A percentile compares a stretch with the other conserved stretches of the same genome.
These are phyloP conservation scores for Taphrina pruni DNA, from an alignment of 1,139 yeast species.

Conservation along the genomic window DNA sequence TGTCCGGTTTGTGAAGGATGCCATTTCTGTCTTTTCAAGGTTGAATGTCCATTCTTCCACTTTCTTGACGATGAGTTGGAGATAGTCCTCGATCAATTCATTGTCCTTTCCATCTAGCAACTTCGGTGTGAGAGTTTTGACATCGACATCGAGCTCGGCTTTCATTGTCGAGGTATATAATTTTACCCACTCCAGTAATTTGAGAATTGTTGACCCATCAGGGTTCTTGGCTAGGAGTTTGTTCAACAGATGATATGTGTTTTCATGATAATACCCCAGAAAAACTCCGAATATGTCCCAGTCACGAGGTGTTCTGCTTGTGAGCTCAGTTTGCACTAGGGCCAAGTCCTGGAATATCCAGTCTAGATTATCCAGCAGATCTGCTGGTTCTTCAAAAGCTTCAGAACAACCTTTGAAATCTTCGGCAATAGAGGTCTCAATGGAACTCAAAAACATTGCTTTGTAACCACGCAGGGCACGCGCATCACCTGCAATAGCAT, in stretches of 20 bases:
- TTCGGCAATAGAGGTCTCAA: constrained; percentile 66
- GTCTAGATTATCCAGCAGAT: constrained; percentile 70
- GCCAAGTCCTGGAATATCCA: constrained; percentile 85
- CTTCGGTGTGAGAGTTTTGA: constrained; percentile 55
- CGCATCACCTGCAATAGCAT: constrained; percentile 38
- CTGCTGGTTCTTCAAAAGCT: constrained; percentile 58
- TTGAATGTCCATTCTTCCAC: constrained; percentile 82
- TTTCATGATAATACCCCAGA: constrained; percentile 70
- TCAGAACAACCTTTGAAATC: constrained; percentile 70
- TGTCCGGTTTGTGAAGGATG: constrained; percentile 65
- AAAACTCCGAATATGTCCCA: constrained; percentile 76
- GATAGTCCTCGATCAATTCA: constrained; percentile 70
- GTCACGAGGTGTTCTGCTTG: constrained; percentile 66
- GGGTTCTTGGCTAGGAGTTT: constrained; percentile 74
- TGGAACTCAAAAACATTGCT: constrained; percentile 64
- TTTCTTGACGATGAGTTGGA: constrained; percentile 68
- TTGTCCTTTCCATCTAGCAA: constrained; percentile 69
- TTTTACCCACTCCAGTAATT: constrained; percentile 74
- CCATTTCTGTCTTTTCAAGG: constrained; percentile 67
- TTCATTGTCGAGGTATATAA: constrained; percentile 63
- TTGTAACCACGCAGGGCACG: constrained; percentile 66
- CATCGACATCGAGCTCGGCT: constrained; percentile 57
- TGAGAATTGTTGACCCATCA: constrained; percentile 53
- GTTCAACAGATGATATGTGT: constrained; percentile 67
- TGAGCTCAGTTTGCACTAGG: constrained; percentile 65